Evolutionary conservation across 2,329 filamentous ascomycete species (phyloP).

Genomic region (Rutstroemia sp.): DNA sequence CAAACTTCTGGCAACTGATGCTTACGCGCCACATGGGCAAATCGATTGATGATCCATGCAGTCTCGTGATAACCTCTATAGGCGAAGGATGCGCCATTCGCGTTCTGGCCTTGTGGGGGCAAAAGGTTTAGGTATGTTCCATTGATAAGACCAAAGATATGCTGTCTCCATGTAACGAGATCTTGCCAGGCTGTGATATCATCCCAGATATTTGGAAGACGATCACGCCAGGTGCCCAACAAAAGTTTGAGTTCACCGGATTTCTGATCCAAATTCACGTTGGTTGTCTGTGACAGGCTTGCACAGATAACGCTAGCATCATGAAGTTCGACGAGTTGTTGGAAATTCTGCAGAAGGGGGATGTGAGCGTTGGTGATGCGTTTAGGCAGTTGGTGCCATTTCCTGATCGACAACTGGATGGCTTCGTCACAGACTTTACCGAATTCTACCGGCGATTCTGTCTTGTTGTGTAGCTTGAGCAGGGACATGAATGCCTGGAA

Average conservation of each 20-base stretch:
- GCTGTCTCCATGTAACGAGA: conserved; percentile 97
- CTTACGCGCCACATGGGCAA: conserved; percentile 95
- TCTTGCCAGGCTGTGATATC: conserved; percentile 99
- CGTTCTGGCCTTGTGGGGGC: conserved; percentile 71
- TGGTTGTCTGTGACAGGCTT: conserved; percentile 78
- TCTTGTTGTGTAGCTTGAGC: conserved; percentile 86
- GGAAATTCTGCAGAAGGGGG: conserved; percentile 92
- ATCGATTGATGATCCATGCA: conserved; percentile 99
- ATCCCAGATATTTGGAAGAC: conserved; percentile 96
- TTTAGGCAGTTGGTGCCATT: conserved; percentile 97
- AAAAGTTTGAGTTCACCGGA: conserved; percentile 93
- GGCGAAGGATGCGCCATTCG: conserved; percentile 86
- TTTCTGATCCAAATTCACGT: conserved; percentile 82
- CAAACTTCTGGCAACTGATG: conserved; percentile 96
- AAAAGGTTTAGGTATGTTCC: conserved; percentile 82
- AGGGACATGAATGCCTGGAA: conserved; percentile 98
- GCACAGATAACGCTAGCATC: conserved; percentile 95
- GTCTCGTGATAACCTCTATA: conserved; percentile 98
- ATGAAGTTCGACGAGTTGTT: conserved; percentile 93
- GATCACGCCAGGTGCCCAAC: conserved; percentile 89
- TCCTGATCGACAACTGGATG: conserved; percentile 92
- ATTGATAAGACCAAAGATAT: conserved; percentile 98
- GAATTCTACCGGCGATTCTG: conserved; percentile 74
- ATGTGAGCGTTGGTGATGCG: conserved; percentile 93
- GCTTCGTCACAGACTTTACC: conserved; percentile 90